These are phyloP conservation scores for Taphrina wiesneri DNA, from an alignment of 1,139 yeast species.

Conservation along the genomic window DNA sequence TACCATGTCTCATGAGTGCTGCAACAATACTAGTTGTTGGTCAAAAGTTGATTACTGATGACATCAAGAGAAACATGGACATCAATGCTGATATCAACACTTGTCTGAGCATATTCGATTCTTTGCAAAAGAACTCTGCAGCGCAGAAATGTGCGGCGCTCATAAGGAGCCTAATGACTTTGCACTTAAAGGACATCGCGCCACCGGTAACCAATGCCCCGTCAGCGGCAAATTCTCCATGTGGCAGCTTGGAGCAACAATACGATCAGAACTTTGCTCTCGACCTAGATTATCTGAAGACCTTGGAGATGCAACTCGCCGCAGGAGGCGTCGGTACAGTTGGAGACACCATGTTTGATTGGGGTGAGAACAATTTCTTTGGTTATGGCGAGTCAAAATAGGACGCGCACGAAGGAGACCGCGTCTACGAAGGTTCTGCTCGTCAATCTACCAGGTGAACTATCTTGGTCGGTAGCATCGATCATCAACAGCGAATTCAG, in stretches of 20 bases:
- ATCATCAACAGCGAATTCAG: no score
- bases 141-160: constrained; percentile 33
- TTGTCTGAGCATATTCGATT: constrained; percentile 25
- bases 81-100: constrained; percentile 15
- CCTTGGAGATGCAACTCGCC: constrained; percentile 13
- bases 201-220: constrained; percentile 14
- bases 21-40: constrained; percentile 32
- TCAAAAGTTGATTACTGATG: constrained; percentile 26
- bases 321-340: constrained; percentile 8
- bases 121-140: constrained; percentile 31
- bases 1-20: constrained; percentile 34
- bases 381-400: constrained; percentile 18
- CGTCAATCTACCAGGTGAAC: no score
- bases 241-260: constrained; percentile 18
- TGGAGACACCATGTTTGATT: constrained; percentile 21
- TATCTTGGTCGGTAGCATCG: no score
- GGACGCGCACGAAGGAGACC: neutral
- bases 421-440: no score
- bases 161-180: constrained; percentile 10
- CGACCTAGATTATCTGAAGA: constrained; percentile 27
- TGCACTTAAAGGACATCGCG: constrained; percentile 30
- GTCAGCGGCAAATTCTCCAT: constrained; percentile 6
- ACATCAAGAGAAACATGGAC: constrained; percentile 1
- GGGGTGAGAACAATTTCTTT: constrained; percentile 32
- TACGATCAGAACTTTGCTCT: constrained; percentile 31